phyloP scores from a whole-genome alignment of 2,329 filamentous ascomycete species.

The Byssochlamys sp. region DNA sequence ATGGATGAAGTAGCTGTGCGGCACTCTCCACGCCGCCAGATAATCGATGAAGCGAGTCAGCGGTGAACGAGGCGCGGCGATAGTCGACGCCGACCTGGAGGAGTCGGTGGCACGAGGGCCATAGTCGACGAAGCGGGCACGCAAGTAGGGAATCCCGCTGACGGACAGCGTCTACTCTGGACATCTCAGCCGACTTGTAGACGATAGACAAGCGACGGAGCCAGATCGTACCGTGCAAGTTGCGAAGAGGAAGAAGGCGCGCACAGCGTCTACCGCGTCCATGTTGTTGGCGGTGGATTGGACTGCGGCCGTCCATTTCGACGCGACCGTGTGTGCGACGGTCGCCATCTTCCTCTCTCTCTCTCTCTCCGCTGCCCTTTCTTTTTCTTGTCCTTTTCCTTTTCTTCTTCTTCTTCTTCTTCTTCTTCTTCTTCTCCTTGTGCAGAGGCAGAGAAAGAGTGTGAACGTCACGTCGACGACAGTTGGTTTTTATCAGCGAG shows the following conservation, averaged over 20 bases:
- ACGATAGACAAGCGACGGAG: not conserved
- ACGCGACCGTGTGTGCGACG: not conserved
- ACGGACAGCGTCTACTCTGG: slow-evolving; percentile 40
- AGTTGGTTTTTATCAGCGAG: not conserved
- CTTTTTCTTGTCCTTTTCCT: no score
- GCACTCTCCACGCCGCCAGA: slow-evolving; percentile 53
- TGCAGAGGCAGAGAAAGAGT: not conserved
- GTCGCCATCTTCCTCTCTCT: not conserved
- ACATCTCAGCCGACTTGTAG: not conserved
- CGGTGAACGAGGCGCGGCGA: slow-evolving; percentile 1
- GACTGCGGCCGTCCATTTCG: not conserved
- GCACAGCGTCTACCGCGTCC: slow-evolving; percentile 26
- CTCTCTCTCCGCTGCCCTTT: no score
- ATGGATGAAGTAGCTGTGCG: slow-evolving; percentile 79
- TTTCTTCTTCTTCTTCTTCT: not conserved
- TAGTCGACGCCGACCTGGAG: slow-evolving; percentile 5
- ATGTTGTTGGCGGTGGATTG: slow-evolving; percentile 9
- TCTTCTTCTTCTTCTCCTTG: no score
- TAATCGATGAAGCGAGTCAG: slow-evolving; percentile 36
- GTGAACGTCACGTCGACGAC: not conserved
- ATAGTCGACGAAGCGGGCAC: slow-evolving; percentile 50
- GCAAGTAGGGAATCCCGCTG: slow-evolving; percentile 42
- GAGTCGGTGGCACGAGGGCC: slow-evolving; percentile 42
- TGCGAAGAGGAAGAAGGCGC: slow-evolving; percentile 29
- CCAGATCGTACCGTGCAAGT: slow-evolving; percentile 26